A percentile compares a stretch with the other conserved stretches of the same genome.
phyloP scores from a whole-genome alignment of 2,329 filamentous ascomycete genomes.

The Colletotrichum lindemuthianum region DNA sequence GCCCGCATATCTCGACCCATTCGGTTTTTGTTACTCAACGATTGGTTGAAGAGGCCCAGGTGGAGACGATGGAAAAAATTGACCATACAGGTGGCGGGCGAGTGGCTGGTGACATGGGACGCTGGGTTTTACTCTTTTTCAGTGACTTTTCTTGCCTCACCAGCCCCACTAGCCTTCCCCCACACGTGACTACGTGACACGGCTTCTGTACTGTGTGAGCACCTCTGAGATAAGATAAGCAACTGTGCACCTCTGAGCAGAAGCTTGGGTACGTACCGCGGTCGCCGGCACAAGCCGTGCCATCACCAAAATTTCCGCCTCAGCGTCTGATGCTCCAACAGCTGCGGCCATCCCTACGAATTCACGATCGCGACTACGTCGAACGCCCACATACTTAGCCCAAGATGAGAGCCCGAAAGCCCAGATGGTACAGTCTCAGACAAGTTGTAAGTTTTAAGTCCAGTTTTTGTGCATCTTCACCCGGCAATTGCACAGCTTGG shows the following conservation, averaged over 20 bases:
- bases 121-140: background rate
- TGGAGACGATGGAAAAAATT: conserved; percentile 33
- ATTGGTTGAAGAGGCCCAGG: background rate
- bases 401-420: conserved; percentile 63
- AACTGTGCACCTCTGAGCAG: background rate
- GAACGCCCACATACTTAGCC: conserved; percentile 40
- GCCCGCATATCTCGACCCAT: conserved; percentile 30
- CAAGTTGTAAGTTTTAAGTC: conserved; percentile 63
- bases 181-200: conserved; percentile 22
- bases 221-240: background rate
- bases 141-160: background rate
- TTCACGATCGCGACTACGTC: conserved; percentile 9
- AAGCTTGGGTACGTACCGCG: conserved; percentile 22
- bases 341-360: conserved; percentile 27
- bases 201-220: background rate
- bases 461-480: conserved; percentile 7
- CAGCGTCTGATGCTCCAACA: conserved; percentile 32
- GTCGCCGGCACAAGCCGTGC: conserved; percentile 30
- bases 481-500: conserved; percentile 6
- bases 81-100: conserved; percentile 18
- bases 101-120: conserved; percentile 15
- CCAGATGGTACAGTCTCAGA: conserved; percentile 75
- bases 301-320: conserved; percentile 36
- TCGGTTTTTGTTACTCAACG: background rate
- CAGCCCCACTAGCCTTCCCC: fast-evolving